These are phyloP conservation scores for Anastatica hierochuntica DNA, from an alignment of 345 rosid species.

Conservation along the genomic window DNA sequence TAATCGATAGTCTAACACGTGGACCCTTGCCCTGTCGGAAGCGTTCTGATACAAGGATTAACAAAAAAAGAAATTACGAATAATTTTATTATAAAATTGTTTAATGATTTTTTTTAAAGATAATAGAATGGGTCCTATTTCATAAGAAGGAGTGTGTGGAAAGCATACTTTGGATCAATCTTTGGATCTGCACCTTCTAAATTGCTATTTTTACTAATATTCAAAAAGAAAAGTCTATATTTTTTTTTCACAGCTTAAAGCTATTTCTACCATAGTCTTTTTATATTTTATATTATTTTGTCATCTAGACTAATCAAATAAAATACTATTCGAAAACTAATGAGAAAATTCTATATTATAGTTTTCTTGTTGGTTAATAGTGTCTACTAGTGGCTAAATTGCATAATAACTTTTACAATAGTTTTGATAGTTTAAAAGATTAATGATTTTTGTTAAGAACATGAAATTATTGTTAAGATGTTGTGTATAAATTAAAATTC, in stretches of 20 bases:
- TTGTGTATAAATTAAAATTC: too few relatives aligned
- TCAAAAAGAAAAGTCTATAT: not conserved
- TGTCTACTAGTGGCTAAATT: too few relatives aligned
- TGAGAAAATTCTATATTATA: too few relatives aligned
- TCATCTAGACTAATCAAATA: not conserved
- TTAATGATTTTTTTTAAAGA: not conserved
- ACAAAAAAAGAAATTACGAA: not conserved
- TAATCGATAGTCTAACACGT: too few relatives aligned
- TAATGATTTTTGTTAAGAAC: too few relatives aligned
- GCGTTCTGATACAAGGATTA: too few relatives aligned
- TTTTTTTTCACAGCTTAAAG: not conserved
- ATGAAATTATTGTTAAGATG: too few relatives aligned
- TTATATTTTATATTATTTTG: not conserved
- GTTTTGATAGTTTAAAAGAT: too few relatives aligned
- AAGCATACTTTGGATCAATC: slow-evolving; percentile 24
- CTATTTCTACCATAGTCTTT: not conserved
- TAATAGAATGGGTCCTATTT: slow-evolving; percentile 15
- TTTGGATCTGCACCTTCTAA: slow-evolving; percentile 20
- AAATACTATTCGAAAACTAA: not conserved
- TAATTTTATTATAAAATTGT: not conserved
- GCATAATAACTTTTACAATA: too few relatives aligned
- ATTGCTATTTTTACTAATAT: slow-evolving; percentile 1
- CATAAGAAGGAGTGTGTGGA: slow-evolving; percentile 24
- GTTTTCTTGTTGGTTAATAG: too few relatives aligned
- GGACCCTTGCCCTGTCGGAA: too few relatives aligned